A percentile compares a stretch with the other conserved stretches of the same genome.
These are phyloP conservation scores for Physcomitrium patens DNA, from an alignment of 225 moss, liverwort and hornwort species.

Conservation along the genomic window DNA sequence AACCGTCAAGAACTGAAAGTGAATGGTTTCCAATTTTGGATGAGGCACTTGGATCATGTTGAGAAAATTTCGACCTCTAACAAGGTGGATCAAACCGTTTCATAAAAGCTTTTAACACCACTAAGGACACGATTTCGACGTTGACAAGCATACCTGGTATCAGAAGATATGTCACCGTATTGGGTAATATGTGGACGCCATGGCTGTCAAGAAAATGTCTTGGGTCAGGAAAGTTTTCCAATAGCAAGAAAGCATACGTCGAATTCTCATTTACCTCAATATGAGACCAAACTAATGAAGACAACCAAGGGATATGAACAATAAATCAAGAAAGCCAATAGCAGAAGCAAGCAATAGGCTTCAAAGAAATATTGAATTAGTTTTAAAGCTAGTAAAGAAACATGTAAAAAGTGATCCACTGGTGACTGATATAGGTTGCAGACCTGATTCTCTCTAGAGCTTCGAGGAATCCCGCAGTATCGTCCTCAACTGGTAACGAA, in stretches of 20 bases:
- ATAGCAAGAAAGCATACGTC: not conserved
- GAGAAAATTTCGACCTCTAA: conserved; percentile 9
- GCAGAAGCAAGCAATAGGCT: not conserved
- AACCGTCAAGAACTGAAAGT: not conserved
- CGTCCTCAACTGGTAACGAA: conserved; percentile 80
- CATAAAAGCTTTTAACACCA: not conserved
- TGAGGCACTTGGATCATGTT: not conserved
- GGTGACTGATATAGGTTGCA: not conserved
- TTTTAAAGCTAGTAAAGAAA: not conserved
- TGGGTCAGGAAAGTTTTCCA: conserved; percentile 26
- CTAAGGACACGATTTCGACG: conserved; percentile 8
- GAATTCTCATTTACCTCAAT: conserved; percentile 9
- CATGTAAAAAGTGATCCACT: not conserved
- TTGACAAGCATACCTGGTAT: conserved; percentile 73
- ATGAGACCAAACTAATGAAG: conserved; percentile 11
- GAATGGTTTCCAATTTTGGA: conserved; percentile 8
- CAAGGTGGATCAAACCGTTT: not conserved
- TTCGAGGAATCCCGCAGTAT: conserved; percentile 76
- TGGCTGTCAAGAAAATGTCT: conserved; percentile 58
- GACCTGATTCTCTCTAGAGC: conserved; percentile 85
- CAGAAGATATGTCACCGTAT: conserved; percentile 85
- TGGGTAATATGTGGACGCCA: conserved; percentile 89
- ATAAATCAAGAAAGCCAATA: not conserved
- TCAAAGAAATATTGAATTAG: conserved; percentile 21
- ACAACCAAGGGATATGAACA: conserved; percentile 10